Evolutionary conservation across 352 stramenopile genomes (phyloP).

Genomic region (Pythium utonaiense): DNA sequence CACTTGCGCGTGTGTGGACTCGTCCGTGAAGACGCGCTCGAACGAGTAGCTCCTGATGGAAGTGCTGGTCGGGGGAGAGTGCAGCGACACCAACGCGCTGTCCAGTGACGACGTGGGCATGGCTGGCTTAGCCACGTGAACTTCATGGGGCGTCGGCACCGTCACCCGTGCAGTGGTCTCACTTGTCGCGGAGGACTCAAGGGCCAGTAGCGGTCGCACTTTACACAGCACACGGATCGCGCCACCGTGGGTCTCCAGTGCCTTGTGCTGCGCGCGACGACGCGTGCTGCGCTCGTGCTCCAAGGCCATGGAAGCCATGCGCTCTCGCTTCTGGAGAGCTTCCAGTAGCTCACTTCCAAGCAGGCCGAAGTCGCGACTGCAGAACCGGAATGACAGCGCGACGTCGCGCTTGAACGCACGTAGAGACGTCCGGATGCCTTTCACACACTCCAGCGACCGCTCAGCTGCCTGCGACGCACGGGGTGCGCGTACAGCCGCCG

Average conservation of each 20-base stretch:
- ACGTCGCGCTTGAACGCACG: conserved; percentile 58
- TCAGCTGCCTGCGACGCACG: conserved; percentile 1
- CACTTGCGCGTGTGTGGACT: conserved; percentile 63
- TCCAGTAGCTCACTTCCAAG: conserved; percentile 57
- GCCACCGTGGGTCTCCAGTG: conserved; percentile 41
- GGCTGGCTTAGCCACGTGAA: conserved; percentile 21
- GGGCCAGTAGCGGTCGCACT: conserved; percentile 44
- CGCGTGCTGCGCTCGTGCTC: conserved; percentile 49
- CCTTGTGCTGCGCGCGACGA: conserved; percentile 39
- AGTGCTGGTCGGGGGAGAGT: not conserved
- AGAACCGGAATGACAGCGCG: conserved; percentile 61
- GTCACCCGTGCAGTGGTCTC: not conserved
- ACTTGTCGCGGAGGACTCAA: conserved; percentile 14
- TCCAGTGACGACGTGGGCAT: conserved; percentile 1
- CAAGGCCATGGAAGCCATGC: conserved; percentile 31
- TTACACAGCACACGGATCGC: conserved; percentile 80
- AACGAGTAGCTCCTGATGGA: conserved; percentile 69
- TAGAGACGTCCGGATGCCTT: conserved; percentile 41
- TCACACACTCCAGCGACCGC: conserved; percentile 8
- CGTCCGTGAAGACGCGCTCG: conserved; percentile 79
- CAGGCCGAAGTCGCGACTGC: conserved; percentile 63
- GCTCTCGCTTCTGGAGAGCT: conserved; percentile 42
- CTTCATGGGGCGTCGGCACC: conserved; percentile 14
- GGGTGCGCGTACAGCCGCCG: not conserved
- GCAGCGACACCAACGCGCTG: conserved; percentile 2